Conservation (phyloP, 2,329 filamentous ascomycete species). For the Fusarium guadeloupense region DNA sequence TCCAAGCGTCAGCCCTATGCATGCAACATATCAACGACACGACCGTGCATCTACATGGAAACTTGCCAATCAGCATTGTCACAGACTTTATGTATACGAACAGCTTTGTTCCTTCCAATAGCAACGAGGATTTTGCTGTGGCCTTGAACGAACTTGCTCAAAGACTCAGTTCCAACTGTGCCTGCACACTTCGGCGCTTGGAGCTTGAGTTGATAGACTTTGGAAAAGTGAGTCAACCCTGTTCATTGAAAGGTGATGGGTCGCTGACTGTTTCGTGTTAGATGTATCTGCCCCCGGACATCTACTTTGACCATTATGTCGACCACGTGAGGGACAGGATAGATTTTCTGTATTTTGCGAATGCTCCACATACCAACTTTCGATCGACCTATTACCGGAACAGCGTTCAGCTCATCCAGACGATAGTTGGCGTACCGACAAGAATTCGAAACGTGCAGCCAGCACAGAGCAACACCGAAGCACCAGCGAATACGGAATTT, state of each 20-base stretch:
- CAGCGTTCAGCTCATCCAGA: slow-evolving; percentile 53
- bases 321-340: slow-evolving; percentile 54
- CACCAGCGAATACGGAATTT: slow-evolving; percentile 12
- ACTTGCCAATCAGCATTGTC: slow-evolving; percentile 49
- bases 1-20: slow-evolving; percentile 54
- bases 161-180: slow-evolving; percentile 48
- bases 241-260: not conserved
- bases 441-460: slow-evolving; percentile 6
- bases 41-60: slow-evolving; percentile 36
- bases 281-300: slow-evolving; percentile 49
- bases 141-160: slow-evolving; percentile 50
- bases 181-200: slow-evolving; percentile 56
- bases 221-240: slow-evolving; percentile 55
- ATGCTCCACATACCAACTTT: slow-evolving; percentile 30
- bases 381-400: slow-evolving; percentile 55
- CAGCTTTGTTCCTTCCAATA: slow-evolving; percentile 49
- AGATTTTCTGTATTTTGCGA: slow-evolving; percentile 54
- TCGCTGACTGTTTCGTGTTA: slow-evolving; percentile 40
- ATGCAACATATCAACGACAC: slow-evolving; percentile 52
- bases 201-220: slow-evolving; percentile 62
- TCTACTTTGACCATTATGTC: slow-evolving; percentile 55
- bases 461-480: slow-evolving; percentile 17
- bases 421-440: slow-evolving; percentile 44
- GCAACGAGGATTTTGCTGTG: slow-evolving; percentile 44
- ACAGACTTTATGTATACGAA: slow-evolving; percentile 50